Base-by-base conservation (phyloP, 2,329 filamentous ascomycete genomes). In the Mycosphaerelloides madeirae region DNA sequence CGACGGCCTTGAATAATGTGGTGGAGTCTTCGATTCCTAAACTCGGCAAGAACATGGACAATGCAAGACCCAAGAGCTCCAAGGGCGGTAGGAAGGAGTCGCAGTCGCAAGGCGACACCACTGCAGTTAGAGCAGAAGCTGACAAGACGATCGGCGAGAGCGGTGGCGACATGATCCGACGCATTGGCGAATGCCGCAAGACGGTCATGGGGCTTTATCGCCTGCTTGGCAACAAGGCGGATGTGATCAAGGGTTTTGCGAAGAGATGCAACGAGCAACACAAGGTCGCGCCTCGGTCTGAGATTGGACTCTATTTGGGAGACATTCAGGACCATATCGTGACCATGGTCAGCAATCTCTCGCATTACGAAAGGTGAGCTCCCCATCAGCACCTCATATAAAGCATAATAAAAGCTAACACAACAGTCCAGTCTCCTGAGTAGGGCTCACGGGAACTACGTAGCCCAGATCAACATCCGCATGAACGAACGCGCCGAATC, bases 251-350 rank as follows among this genome's bases (percentile, higher is more conserved):
- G 70, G 93, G 93, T 1, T 98, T 98, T 61, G 93, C 93, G 4
- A 98, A 98, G 71, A 79, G 93, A 12, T 98, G 93, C 71, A 98
- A 96, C 62, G 91, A 98, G 72, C 85, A 94, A 54, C 98, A 90
- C 89, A 87, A 96, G 58, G 87, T 98, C 47, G 91, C 93, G 5
- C 93, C 93, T 9, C 80, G 90, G 50, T 93, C 86, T 28, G 93
- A 98, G 65, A 97, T 98, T 63, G 93, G 93, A n/a, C 70, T 98
- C 41, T 98, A 97, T 68, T 73, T 98, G 46, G 93, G 93, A 50
- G 93, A 98, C 71, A 98, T 98, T 53, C 93, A 98, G 67, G 93
- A 98, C 71, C 93, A 98, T 65, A 97, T 98, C 57, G 83, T 98
- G 57, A 98, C 93, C 52, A 98, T 98, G 93, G 97, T 91, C 29